Conservation (phyloP, 164 flowering plant genomes). For the Liquidambar formosana region DNA sequence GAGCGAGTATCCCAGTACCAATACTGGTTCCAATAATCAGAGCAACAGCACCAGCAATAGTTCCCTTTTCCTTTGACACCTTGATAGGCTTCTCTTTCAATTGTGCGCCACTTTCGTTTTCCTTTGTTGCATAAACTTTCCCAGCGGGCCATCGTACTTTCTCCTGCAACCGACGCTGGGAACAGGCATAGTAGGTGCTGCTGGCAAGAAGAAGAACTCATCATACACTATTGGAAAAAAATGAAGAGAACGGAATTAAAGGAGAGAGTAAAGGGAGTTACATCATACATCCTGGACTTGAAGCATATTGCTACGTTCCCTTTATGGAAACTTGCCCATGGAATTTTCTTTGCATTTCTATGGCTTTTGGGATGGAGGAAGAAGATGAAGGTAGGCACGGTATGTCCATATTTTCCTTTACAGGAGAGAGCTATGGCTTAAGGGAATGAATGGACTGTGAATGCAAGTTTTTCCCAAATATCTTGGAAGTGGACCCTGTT, state of each 20-base stretch:
- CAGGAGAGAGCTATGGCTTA: constrained; percentile 4
- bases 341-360: constrained; percentile 1
- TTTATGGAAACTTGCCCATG: constrained; percentile 12
- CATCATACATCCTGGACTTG: constrained; percentile 31
- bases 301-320: constrained; percentile 22
- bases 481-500: constrained; percentile 18
- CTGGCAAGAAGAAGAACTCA: constrained; percentile 14
- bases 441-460: constrained; percentile 15
- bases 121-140: constrained; percentile 22
- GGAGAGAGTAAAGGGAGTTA: neutral
- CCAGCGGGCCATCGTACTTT: neutral
- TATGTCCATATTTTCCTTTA: constrained; percentile 15
- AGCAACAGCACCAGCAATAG: constrained; percentile 69
- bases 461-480: constrained; percentile 13
- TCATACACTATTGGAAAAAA: neutral
- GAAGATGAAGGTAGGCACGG: constrained; percentile 16
- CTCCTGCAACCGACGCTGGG: constrained; percentile 9
- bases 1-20: constrained; percentile 81
- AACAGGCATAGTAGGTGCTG: constrained; percentile 8
- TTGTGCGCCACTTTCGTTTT: constrained; percentile 8
- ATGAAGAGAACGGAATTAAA: neutral
- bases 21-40: constrained; percentile 77
- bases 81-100: constrained; percentile 9
- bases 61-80: constrained; percentile 45
- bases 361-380: constrained; percentile 8